Base-by-base conservation (phyloP, 441 rosid genomes). In the Euphorbia celastroides region DNA sequence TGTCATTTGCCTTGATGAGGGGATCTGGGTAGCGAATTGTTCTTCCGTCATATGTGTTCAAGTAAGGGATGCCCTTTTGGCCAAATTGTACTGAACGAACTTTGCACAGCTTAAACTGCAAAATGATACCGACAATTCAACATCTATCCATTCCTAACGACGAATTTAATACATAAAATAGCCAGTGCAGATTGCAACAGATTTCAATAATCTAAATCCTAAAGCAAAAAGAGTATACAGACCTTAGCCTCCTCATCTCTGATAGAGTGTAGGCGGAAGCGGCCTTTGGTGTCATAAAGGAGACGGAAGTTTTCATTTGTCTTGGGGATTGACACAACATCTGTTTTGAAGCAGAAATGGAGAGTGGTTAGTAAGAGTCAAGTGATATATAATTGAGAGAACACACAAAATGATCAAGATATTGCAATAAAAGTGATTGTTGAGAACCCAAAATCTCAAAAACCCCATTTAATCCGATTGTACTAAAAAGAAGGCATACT, bases 1-100 rank as follows among this genome's bases (percentile, higher is more conserved):
- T 86, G 67, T 88, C 94, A 12, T 83, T 88, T 2, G 94, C 88
- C 79, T 80, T 88, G 82, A 86, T 88, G 60, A 87, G 78, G 5
- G 90, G 93, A 78, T 87, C 93, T 0, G 90, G 90, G 74, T 87
- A 87, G 68, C 86, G 81, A 72, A 83, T 81, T 2, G 89, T 88
- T 12, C 94, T 88, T 0, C 94, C 94, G 72, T 88, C 94, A 11
- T 86, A 86, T 11, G 91, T 88, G 76, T 84, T 83, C 13, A 88
- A 62, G 84, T 80, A 86, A 1, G 91, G 88, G 70, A 86, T 83
- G 1, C 91, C 88, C 71, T 88, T 88, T 56, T 83, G 86, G 20
- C 91, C 88, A 65, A 84, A 80, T 74, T 80, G 89, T 38, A 88
- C 80, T 0, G 88, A 77, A 28, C 86, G 75, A 36, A 84, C 95